Base-by-base conservation (phyloP, 306 rosid species). In the Neltuma alba region DNA sequence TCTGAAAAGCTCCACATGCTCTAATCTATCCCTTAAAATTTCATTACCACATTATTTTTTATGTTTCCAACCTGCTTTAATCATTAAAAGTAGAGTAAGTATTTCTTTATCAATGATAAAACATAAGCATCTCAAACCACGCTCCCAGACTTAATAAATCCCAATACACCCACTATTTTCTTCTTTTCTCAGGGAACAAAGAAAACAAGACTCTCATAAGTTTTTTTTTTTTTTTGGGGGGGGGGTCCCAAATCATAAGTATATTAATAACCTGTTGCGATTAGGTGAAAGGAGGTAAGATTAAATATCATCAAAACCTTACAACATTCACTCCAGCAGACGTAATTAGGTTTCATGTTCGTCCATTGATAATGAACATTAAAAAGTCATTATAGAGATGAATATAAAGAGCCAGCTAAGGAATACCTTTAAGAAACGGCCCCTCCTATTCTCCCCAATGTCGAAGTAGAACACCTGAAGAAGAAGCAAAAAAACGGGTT, bases 371-470 rank as follows among this genome's bases (percentile, higher is more conserved):
- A 75, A 38, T 27, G 55, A 18, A 16, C 20, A 23, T 44, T 42
- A 70, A 14, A 55, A 70, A 44, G 14, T 15, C 27, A 72, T 12
- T 13, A 44, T 6, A 62, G 23, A 55, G 45, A 23, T 25, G 16
- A 3, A 48, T 57, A 25, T 11, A 25, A 57, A 4, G n/a, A 67
- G 72, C 8, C 30, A 55, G 48, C 5, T 13, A 41, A 65, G 18
- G n/a, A 40, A 34, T 76, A 93, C 99, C 99, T 96, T 96, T 79
- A 96, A 89, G 91, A 96, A 96, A 69, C 99, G 99, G 48, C 99
- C 99, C 85, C 99, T 96, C 80, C 98, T 82, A 75, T 96, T 96
- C 87, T 96, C 98, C n/a, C 99, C 99, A 78, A 93, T 89, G 86
- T 96, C 99, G 44, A 96, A 96, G 87, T 96, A 96, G 85, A 96